Evolutionary conservation across 129 eudicot genomes (phyloP), one percentile per base, ranked within the genome.

Genomic region (Mikania micrantha): DNA sequence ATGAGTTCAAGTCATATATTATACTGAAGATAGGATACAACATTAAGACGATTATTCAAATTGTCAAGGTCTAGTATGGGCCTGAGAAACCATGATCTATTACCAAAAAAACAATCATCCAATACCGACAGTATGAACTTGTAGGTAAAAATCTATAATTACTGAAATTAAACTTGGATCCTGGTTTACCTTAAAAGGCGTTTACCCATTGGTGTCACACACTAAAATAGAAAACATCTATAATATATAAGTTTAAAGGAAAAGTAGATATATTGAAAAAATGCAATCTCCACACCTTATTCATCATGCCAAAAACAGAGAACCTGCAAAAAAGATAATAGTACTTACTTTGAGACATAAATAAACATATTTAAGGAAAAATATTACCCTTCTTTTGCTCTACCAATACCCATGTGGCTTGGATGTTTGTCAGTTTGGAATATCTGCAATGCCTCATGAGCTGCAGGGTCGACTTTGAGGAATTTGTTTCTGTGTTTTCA

Each of bases 271-370:
- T 7, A 49, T 38, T 11, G 34, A 15, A 12, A 52, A 50, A 70
- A 31, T 22, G 27, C 64, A 66, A 64, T 73, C 56, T 9, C 11
- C 81, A 72, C 57, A 92, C 98, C 98, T 92, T 88, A 59, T 92
- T 85, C 95, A 92, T 88, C 98, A 88, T 85, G 41, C 98, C 98
- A 71, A 85, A 92, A 36, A 92, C 91, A 78, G 96, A 92, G 71
- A 92, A 92, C 80, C 98, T 92, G 85, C 83, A 78, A 31, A 42
- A 22, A 10, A 59, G 7, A 17, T 65, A 40, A 67, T 64, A 77
- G 69, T 34, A 66, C 52, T 60, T 35, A 68, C n/a, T 34, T 38
- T 48, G 47, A 20, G 42, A 68, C 42, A 4, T 27, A 53, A 27
- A 39, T 35, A 19, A 50, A 8, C 19, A 40, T 13, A 44, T 20